Evolutionary conservation across 2,329 filamentous ascomycete species (phyloP), one percentile per base, ranked within the genome.

Genomic region (Epichloe sp.): DNA sequence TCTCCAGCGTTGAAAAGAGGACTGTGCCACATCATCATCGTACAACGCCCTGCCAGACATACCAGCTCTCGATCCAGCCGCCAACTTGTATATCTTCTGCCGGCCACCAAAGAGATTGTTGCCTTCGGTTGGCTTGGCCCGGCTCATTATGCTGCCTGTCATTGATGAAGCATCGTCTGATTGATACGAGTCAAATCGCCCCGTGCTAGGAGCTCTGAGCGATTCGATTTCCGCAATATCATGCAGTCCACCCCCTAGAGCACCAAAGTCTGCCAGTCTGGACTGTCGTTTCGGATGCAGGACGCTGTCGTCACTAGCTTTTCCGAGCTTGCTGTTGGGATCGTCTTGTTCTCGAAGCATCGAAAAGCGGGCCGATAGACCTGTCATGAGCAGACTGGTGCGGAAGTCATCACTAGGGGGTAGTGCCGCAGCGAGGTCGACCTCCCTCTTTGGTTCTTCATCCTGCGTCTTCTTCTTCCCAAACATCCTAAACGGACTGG

Each of bases 281-380:
- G 90, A 95, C 56, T 86, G 83, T 50, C 88, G 79, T 61, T 88
- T 90, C 3, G 86, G 86, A 56, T 82, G 86, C 19, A 97, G 70
- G 3, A 97, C 90, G 58, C 90, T 96, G 67, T 96, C 91, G 63
- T 97, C 91, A 66, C 86, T 93, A 15, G 91, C 91, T 67, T 97
- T 96, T 52, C 91, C 91, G 35, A 96, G 77, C 65, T 89, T 86
- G 2, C 88, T 91, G 55, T 74, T 84, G 1, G 91, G 91, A 61
- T 96, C 89, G 64, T 96, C 90, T 65, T 96, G 91, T 67, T 96
- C 91, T 60, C 88, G 77, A 35, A 97, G 73, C 91, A 97, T 97
- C 59, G 91, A 97, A 66, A 98, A 98, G 6, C 93, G 83, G 12
- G 90, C 88, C 0, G 91, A 97, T 4, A 98, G 76, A 42, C 90